A percentile compares a stretch with the other conserved stretches of the same genome.
These are phyloP conservation scores for Avicennia marina DNA, from an alignment of 257 asterid species.

Conservation along the genomic window DNA sequence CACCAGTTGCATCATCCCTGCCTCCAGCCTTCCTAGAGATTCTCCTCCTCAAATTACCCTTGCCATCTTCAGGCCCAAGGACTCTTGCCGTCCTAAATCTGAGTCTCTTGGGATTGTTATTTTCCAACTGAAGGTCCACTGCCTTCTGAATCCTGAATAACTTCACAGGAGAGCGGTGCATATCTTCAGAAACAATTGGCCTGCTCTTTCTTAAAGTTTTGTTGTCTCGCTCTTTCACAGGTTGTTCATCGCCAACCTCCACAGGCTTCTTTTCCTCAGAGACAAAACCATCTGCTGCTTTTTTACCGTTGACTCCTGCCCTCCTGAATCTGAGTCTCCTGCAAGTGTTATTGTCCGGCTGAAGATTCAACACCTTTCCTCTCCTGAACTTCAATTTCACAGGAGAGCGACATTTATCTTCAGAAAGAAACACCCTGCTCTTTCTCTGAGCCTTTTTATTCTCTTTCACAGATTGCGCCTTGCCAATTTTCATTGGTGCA, in stretches of 20 bases:
- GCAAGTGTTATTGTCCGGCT: slow-evolving; percentile 33
- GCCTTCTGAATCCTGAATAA: slow-evolving; percentile 40
- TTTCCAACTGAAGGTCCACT: slow-evolving; percentile 34
- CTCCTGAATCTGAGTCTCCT: slow-evolving; percentile 41
- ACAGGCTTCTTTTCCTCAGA: not conserved
- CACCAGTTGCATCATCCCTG: slow-evolving; percentile 2
- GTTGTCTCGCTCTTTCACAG: slow-evolving; percentile 7
- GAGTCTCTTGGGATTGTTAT: slow-evolving; percentile 40
- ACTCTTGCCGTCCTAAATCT: slow-evolving; percentile 27
- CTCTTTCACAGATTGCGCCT: slow-evolving; percentile 9
- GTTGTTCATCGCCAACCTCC: not conserved
- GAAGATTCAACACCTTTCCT: slow-evolving; percentile 34
- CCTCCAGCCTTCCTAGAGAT: slow-evolving; percentile 1
- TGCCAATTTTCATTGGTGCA: not conserved
- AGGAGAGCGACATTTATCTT: slow-evolving; percentile 26
- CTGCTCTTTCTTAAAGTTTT: slow-evolving; percentile 18
- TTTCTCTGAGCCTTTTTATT: slow-evolving; percentile 19
- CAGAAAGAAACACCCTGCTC: slow-evolving; percentile 8
- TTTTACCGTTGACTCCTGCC: slow-evolving; percentile 16
- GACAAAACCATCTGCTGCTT: not conserved
- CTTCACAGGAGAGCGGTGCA: slow-evolving; percentile 27
- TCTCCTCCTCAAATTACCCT: slow-evolving; percentile 20
- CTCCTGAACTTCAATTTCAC: slow-evolving; percentile 46
- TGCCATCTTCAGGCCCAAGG: slow-evolving; percentile 18
- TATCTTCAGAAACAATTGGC: slow-evolving; percentile 21